Base-by-base conservation (phyloP, 176 grass and related monocot genomes). In the Otatea glauca region DNA sequence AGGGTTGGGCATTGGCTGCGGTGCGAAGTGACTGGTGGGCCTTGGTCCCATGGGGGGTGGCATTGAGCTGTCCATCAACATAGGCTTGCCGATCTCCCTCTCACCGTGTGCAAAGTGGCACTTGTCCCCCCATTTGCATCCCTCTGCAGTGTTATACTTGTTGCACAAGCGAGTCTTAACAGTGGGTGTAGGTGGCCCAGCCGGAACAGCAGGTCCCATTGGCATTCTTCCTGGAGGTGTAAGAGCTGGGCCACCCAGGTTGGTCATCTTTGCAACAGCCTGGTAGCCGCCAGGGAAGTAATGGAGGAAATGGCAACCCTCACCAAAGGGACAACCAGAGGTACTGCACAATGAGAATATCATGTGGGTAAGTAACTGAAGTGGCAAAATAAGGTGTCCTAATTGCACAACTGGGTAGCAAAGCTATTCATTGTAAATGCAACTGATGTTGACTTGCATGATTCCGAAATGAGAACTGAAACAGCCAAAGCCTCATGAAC, bases 61-160 rank as follows among this genome's bases (percentile, higher is more conserved):
- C 80, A 91, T 86, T 76, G 81, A 84, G 54, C 45, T 71, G 53
- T 54, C 84, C 80, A 81, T 84, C 54, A 84, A 14, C 42, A 87
- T 76, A 24, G 80, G 75, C 74, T 91, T 98, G 66, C 87, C 91
- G 16, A 98, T 83, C 39, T 98, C 95, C 47, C 89, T 80, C 47
- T 98, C 95, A 18, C 92, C 87, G 48, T 98, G 92, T 20, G 95
- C 95, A 84, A 97, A 94, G 66, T 81, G 92, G 51, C 92, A 98
- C 27, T 90, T 92, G 9, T 92, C 92, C 25, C 92, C 92, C 63
- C 68, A 98, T 87, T 93, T 91, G 82, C 92, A 98, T 21, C 95
- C 95, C 20, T 98, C 95, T 41, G 79, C 87, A 65, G 87, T 93
- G 67, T 92, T 93, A 24, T 88, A 95, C 72, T 94, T 98, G 91